Evolutionary conservation across 116 monocot genomes (phyloP).

Genomic region (Phalaenopsis hybrid): DNA sequence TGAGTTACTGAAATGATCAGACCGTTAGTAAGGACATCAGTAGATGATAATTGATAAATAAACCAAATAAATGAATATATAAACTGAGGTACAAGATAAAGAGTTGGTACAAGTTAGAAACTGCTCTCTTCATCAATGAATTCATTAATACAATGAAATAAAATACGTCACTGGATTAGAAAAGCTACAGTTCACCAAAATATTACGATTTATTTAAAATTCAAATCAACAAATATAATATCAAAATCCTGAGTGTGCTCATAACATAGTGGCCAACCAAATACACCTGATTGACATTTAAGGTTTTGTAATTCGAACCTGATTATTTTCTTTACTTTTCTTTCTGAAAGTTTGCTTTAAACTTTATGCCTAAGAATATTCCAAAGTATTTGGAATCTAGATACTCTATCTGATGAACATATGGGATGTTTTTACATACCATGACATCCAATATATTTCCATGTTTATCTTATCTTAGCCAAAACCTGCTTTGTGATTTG

Average conservation of each 20-base stretch:
- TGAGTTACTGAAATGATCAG: not conserved
- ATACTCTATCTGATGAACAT: too few species aligned
- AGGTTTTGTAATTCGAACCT: too few species aligned
- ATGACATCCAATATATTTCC: too few species aligned
- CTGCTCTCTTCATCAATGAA: not conserved
- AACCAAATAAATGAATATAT: not conserved
- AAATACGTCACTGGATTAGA: not conserved
- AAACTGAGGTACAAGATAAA: not conserved
- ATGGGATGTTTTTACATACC: too few species aligned
- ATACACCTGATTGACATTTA: not conserved
- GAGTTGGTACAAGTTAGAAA: not conserved
- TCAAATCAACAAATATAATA: not conserved
- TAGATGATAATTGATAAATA: conserved; percentile 4
- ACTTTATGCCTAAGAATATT: too few species aligned
- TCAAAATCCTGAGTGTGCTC: not conserved
- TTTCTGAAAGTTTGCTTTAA: too few species aligned
- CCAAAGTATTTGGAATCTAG: too few species aligned
- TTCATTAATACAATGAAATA: not conserved
- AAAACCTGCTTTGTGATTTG: too few species aligned
- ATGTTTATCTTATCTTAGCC: too few species aligned
- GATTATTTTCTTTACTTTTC: too few species aligned
- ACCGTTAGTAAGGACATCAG: not conserved
- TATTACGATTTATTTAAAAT: not conserved
- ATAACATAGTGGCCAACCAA: not conserved
- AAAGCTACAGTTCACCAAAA: not conserved